These are phyloP conservation scores for Scolecobasidium constrictum DNA, from an alignment of 2,329 filamentous ascomycete genomes.

Conservation along the genomic window DNA sequence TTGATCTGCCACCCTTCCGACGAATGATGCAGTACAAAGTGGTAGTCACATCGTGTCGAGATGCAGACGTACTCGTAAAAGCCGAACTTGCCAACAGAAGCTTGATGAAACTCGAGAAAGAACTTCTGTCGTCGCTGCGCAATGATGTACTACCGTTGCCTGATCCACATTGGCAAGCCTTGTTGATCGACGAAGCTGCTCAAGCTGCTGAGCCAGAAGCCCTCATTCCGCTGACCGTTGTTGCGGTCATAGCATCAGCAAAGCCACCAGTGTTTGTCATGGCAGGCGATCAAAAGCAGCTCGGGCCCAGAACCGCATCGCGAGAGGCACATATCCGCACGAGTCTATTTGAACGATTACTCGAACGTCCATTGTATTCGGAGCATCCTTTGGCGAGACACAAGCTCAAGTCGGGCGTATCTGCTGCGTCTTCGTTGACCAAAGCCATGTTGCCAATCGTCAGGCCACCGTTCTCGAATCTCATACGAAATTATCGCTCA, in stretches of 20 bases:
- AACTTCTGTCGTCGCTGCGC: constrained; percentile 18
- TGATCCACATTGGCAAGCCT: constrained; percentile 29
- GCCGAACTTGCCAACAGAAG: constrained; percentile 33
- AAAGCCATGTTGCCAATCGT: constrained; percentile 27
- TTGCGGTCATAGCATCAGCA: constrained; percentile 24
- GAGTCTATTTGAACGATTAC: constrained; percentile 32
- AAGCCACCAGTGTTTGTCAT: constrained; percentile 29
- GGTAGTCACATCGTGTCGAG: constrained; percentile 31
- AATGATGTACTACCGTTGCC: constrained; percentile 15
- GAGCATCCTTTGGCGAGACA: constrained; percentile 30
- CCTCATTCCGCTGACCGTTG: constrained; percentile 28
- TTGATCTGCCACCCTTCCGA: constrained; percentile 28
- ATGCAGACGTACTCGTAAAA: constrained; percentile 30
- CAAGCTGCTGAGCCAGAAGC: constrained; percentile 34
- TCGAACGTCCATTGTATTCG: constrained; percentile 24
- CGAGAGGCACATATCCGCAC: constrained; percentile 21
- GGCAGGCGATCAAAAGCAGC: constrained; percentile 35
- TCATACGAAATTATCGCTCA: constrained; percentile 36
- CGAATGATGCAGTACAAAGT: constrained; percentile 29
- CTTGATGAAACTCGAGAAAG: constrained; percentile 25
- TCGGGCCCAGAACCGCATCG: constrained; percentile 29
- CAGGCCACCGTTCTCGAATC: constrained; percentile 32
- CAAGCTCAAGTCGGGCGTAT: constrained; percentile 15
- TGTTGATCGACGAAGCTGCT: constrained; percentile 35
- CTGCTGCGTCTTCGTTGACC: constrained; percentile 18